Evolutionary conservation across 768 basidiomycete genomes (phyloP), one percentile per base, ranked within the genome.

Genomic region (Tricholoma hemisulphureum): DNA sequence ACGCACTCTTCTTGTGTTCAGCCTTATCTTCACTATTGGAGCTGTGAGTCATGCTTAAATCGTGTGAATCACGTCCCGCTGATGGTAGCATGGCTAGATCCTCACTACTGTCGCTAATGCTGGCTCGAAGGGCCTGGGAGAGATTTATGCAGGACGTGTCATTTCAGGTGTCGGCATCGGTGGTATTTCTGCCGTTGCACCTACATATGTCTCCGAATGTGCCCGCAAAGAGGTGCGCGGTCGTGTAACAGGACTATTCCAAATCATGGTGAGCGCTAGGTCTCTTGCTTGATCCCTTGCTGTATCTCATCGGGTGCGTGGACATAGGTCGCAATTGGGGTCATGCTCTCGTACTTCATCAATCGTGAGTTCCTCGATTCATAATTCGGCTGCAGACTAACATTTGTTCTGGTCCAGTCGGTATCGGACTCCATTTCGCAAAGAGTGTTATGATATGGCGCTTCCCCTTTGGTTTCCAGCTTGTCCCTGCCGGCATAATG

Each of bases 141-240:
- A 87, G 67, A 91, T 95, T 58, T 94, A 94, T 67, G 80, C 79
- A 9, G 93, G 93, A 31, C 86, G 93, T 54, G 88, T 92, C 32
- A 75, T 93, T 48, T 82, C 88, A 18, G 93, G 93, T 43, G 29
- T 93, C 31, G 93, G 92, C 26, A 88, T 95, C 51, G 93, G 93
- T 59, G 88, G 80, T 8, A 91, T 94, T 63, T 91, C 78, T 6
- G 84, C 87, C 23, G 87, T 93, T 6, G 84, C 91, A 1, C 94
- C 93, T 4, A 85, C 91, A 0, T 96, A 84, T 66, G 92, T 95
- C 20, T 88, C 89, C 10, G 94, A 95, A 71, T 93, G 92, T 70
- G 80, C 87, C 1, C 94, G 93, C 6, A 95, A 93, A 67, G 80
- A 91, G 21, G 89, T 93, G 2, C 87, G 93, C 59, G 93, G 93